Evolutionary conservation across 2,329 filamentous ascomycete species (phyloP).

Genomic region (Daldinia sp.): DNA sequence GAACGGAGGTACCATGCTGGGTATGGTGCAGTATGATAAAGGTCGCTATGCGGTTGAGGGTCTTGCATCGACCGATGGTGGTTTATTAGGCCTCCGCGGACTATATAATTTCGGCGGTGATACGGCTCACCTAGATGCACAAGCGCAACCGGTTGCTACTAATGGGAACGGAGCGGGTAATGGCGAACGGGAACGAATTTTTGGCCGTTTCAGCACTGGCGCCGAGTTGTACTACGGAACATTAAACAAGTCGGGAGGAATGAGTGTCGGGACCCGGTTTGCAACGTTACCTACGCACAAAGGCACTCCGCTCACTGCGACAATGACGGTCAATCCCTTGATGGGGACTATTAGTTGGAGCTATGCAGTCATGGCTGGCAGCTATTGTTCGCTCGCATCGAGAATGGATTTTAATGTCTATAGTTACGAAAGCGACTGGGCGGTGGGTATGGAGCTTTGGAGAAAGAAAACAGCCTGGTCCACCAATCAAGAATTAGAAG

Average conservation of each 20-base stretch:
- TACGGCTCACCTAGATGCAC: constrained; percentile 55
- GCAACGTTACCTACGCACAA: constrained; percentile 84
- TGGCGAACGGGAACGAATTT: constrained; percentile 69
- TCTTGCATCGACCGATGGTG: constrained; percentile 91
- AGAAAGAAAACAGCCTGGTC: constrained; percentile 67
- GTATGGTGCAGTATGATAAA: constrained; percentile 81
- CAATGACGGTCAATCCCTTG: constrained; percentile 90
- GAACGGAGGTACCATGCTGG: constrained; percentile 81
- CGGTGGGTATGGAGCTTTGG: constrained; percentile 94
- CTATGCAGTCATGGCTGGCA: constrained; percentile 90
- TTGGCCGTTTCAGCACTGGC: constrained; percentile 88
- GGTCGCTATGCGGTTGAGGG: constrained; percentile 92
- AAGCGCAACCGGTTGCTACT: constrained; percentile 26
- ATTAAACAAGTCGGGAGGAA: constrained; percentile 91
- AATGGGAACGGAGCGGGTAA: constrained; percentile 46
- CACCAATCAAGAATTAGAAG: constrained; percentile 52
- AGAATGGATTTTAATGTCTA: constrained; percentile 98
- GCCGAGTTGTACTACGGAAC: constrained; percentile 96
- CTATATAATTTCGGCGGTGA: constrained; percentile 95
- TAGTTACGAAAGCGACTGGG: constrained; percentile 95
- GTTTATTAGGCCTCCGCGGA: constrained; percentile 85
- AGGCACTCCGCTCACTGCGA: constrained; percentile 93
- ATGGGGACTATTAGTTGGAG: constrained; percentile 94
- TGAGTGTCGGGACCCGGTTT: constrained; percentile 90
- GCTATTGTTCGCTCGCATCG: constrained; percentile 85